Evolutionary conservation across 202 grass and related monocot species (phyloP), one percentile per base, ranked within the genome.

Genomic region (Carex arenaria): DNA sequence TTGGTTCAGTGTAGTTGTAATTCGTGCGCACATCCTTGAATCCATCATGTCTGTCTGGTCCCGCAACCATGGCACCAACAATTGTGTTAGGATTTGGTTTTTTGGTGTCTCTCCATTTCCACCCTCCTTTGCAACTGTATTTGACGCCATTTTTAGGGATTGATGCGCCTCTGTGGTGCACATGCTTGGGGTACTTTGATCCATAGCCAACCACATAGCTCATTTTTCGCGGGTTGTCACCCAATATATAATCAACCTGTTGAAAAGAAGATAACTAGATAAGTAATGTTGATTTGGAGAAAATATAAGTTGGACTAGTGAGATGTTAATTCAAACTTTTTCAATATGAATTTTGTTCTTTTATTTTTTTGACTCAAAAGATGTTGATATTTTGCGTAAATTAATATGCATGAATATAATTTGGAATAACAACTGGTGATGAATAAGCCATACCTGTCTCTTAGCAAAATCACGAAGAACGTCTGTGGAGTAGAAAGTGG

Each of bases 101-200:
- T 43, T 97, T 97, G 69, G 62, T 88, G 34, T 97, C 94, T 71
- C 91, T 88, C 94, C 91, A 93, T 89, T 90, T 97, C 40, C 89
- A 93, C 36, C 94, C 91, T 91, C 94, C 94, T 85, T 91, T 97
- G 91, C 94, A 97, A 85, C 91, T 88, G 76, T 97, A 97, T 36
- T 93, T 93, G 85, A 91, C 87, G 3, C 94, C 94, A 66, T 97
- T 97, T 80, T 97, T 92, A 64, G 91, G 94, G 70, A 97, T 97
- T 15, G 94, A 97, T 63, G 94, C 94, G 3, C 94, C 94, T 90
- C 91, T 86, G 86, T 97, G 94, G 67, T 97, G 94, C 80, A 82
- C 86, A 63, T 92, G 91, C 81, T 97, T 97, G 0, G 94, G 91
- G 82, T 91, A 97, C 36, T 88, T 90, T 71, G 85, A 91, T 79